Evolutionary conservation across 345 rosid genomes (phyloP).

Genomic region (Nephelium lappaceum): DNA sequence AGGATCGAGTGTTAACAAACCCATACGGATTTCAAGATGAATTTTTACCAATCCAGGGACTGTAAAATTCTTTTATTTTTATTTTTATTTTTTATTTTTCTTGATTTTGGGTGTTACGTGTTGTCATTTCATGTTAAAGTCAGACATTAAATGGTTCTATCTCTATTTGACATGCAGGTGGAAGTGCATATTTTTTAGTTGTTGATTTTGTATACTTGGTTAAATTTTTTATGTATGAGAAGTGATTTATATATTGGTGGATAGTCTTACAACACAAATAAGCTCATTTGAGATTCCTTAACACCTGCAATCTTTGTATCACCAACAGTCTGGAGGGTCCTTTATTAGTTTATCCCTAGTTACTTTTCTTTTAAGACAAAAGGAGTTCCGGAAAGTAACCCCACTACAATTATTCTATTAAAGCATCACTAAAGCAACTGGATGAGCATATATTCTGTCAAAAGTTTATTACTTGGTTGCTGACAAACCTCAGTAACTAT

Average conservation of each 20-base stretch:
- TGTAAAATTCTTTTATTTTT: neutral
- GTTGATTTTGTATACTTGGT: too few relatives aligned
- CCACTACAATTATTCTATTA: slow-evolving; percentile 37
- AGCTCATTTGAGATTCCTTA: neutral
- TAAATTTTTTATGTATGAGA: too few relatives aligned
- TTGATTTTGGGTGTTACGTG: neutral
- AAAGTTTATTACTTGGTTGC: neutral
- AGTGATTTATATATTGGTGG: too few relatives aligned
- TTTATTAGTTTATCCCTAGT: neutral
- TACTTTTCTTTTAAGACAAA: slow-evolving; percentile 12
- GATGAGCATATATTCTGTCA: slow-evolving; percentile 28
- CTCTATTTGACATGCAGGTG: neutral
- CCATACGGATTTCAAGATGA: slow-evolving; percentile 1
- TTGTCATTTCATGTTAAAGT: slow-evolving; percentile 1
- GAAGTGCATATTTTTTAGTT: neutral
- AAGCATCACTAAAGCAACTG: slow-evolving; percentile 17
- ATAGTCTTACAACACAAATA: neutral
- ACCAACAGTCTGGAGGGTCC: neutral
- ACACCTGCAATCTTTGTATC: neutral
- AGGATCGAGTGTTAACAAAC: neutral
- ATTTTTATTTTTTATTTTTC: neutral
- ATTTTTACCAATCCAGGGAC: neutral
- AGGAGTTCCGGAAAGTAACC: slow-evolving; percentile 24
- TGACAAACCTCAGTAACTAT: slow-evolving; percentile 3
- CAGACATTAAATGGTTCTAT: slow-evolving; percentile 4